Evolutionary conservation across 139 green algal species (phyloP).

Genomic region (Nannochloris sp.): DNA sequence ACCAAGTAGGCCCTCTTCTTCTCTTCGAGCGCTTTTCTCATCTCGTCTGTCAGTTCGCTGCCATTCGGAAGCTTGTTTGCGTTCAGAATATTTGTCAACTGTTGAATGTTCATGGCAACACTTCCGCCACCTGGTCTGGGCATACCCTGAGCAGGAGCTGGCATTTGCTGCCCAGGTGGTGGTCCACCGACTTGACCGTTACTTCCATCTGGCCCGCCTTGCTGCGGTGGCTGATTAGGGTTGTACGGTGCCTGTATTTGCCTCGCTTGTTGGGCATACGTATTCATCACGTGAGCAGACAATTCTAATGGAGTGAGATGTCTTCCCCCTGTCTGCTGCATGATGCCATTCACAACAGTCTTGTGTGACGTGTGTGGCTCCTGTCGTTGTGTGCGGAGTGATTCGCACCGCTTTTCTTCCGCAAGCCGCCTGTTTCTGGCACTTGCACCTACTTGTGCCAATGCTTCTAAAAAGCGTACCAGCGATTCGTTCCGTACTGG

Average conservation of each 20-base stretch:
- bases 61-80: slow-evolving; percentile 25
- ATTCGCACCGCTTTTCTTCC: slow-evolving; percentile 22
- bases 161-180: background rate
- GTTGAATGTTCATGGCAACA: slow-evolving; percentile 21
- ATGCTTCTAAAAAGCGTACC: slow-evolving; percentile 18
- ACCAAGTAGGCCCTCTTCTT: slow-evolving; percentile 18
- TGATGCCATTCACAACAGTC: slow-evolving; percentile 15
- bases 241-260: background rate
- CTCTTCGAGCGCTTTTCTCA: slow-evolving; percentile 22
- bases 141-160: background rate
- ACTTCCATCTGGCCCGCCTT: slow-evolving; percentile 3
- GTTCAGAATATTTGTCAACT: slow-evolving; percentile 27
- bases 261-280: slow-evolving; percentile 10
- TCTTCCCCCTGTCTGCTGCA: slow-evolving; percentile 17
- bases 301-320: slow-evolving; percentile 20
- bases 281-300: slow-evolving; percentile 8
- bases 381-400: slow-evolving; percentile 1
- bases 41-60: slow-evolving; percentile 11
- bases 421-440: slow-evolving; percentile 16
- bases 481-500: slow-evolving; percentile 32
- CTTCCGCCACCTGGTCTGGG: too few species aligned
- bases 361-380: slow-evolving; percentile 29
- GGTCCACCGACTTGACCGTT: background rate
- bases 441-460: slow-evolving; percentile 24
- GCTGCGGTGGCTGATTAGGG: slow-evolving; percentile 7